A percentile compares a stretch with the other conserved stretches of the same genome.
phyloP scores from a whole-genome alignment of 805 yeast genomes.

The Maudiozyma saulgeensis region DNA sequence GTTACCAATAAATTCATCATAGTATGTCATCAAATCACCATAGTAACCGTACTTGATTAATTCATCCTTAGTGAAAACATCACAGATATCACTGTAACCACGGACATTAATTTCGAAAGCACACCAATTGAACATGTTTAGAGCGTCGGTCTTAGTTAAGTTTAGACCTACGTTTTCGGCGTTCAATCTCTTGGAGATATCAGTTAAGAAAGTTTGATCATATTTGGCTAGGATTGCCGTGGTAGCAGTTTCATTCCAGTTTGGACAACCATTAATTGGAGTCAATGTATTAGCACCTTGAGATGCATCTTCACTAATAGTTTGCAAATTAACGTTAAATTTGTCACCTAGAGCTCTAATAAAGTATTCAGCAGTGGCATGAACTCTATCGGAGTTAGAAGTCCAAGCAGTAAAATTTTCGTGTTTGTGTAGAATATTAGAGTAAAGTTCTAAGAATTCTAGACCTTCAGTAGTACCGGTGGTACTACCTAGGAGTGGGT shows the following conservation, averaged over 20 bases:
- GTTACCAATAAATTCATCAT: conserved; percentile 55
- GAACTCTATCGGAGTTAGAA: conserved; percentile 40
- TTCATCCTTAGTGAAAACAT: conserved; percentile 58
- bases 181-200: conserved; percentile 51
- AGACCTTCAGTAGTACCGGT: conserved; percentile 39
- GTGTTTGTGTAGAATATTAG: conserved; percentile 31
- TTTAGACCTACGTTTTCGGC: conserved; percentile 45
- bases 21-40: conserved; percentile 50
- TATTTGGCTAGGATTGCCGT: conserved; percentile 27
- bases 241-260: conserved; percentile 22
- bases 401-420: conserved; percentile 38
- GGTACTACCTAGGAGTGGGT: conserved; percentile 39
- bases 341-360: conserved; percentile 30
- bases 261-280: conserved; percentile 36
- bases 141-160: conserved; percentile 44
- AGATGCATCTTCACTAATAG: conserved; percentile 34
- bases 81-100: conserved; percentile 61
- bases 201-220: conserved; percentile 25
- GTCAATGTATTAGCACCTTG: conserved; percentile 45
- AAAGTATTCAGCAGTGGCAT: conserved; percentile 42
- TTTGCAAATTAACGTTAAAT: conserved; percentile 25
- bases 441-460: conserved; percentile 36
- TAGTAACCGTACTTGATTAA: conserved; percentile 54
- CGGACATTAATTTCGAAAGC: conserved; percentile 65
- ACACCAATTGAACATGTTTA: conserved; percentile 49